Evolutionary conservation across 257 asterid species (phyloP), one percentile per base, ranked within the genome.

Genomic region (Hygrophila difformis): DNA sequence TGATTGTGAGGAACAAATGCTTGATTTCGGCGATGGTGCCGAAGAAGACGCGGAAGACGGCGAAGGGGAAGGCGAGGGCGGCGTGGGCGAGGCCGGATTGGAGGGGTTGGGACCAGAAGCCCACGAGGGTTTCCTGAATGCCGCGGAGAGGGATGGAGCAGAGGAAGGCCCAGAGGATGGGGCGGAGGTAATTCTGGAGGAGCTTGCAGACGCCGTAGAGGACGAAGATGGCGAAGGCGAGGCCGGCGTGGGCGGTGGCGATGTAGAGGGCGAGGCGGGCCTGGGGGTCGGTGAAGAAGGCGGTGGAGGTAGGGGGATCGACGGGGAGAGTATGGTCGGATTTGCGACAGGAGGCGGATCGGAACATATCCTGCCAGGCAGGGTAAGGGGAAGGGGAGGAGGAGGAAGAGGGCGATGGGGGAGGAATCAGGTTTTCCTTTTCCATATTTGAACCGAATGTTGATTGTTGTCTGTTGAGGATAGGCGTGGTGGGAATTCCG

Each of bases 351-450:
- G 98, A 86, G 14, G 92, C 96, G 60, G 96, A 82, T 82, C 93
- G 60, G 65, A 85, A 85, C 98, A 91, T 91, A 45, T 91, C 98
- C 68, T 80, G 79, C 98, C 98, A 91, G 26, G 96, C 76, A 2
- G 72, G 75, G 36, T 66, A 63, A 23, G 60, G 62, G 29, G 60
- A 58, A 33, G 56, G 3, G 37, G 12, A 10, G 3, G 37, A 33
- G 9, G 6, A 2, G 9, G 33, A 22, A n/a, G n/a, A n/a, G n/a
- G n/a, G n/a, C n/a, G n/a, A n/a, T n/a, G n/a, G n/a, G n/a, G n/a
- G n/a, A n/a, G n/a, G n/a, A n/a, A n/a, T n/a, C n/a, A n/a, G n/a
- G n/a, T n/a, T n/a, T n/a, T n/a, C n/a, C n/a, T n/a, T n/a, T n/a
- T n/a, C n/a, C n/a, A n/a, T n/a, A n/a, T n/a, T n/a, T n/a, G n/a